Percentiles rank a stretch among this genome's conserved stretches.
phyloP scores from a whole-genome alignment of 177 flowering plant species.

The Telopea speciosissima region DNA sequence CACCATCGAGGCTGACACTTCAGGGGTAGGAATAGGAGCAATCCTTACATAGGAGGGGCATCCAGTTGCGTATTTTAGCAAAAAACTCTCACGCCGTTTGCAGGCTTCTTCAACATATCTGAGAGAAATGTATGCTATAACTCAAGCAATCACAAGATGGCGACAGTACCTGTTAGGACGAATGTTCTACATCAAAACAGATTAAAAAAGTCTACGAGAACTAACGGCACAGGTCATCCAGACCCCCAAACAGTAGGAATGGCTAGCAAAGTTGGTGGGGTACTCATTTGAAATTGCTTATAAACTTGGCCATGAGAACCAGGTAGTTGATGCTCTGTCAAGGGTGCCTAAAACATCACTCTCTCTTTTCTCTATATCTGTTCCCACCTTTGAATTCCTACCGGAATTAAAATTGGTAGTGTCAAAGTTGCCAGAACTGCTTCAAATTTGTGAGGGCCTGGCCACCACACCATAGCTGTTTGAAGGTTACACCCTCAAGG shows the following conservation, averaged over 20 bases:
- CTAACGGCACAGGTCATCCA: neutral
- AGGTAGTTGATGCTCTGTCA: neutral
- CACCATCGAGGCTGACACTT: neutral
- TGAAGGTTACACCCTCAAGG: no score
- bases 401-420: no score
- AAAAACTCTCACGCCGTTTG: neutral
- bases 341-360: no score
- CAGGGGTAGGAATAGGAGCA: neutral
- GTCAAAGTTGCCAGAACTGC: no score
- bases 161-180: neutral
- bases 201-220: neutral
- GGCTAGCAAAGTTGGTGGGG: constrained; percentile 5
- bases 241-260: neutral
- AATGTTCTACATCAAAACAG: neutral
- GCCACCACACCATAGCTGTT: no score
- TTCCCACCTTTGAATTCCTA: no score
- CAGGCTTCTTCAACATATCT: neutral
- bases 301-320: neutral
- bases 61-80: constrained; percentile 6
- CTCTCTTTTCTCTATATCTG: no score
- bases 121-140: neutral
- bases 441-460: no score
- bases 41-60: constrained; percentile 2
- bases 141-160: neutral
- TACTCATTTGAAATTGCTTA: constrained; percentile 1